Base-by-base conservation (phyloP, 306 rosid genomes). In the Quillaja saponaria region DNA sequence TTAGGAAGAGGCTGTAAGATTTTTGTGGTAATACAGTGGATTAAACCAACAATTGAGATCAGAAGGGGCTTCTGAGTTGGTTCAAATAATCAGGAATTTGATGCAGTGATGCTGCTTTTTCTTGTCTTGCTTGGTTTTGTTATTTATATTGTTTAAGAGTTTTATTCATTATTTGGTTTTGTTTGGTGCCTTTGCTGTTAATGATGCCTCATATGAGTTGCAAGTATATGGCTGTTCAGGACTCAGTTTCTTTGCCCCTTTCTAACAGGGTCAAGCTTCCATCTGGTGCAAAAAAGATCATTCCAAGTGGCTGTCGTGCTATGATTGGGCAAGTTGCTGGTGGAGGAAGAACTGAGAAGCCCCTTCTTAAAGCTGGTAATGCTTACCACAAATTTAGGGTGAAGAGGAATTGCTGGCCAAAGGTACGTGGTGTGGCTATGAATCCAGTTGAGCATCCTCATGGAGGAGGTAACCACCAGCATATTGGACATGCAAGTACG, bases 341-440 rank as follows among this genome's bases (percentile, higher is more conserved):
- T n/a, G 91, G 91, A 25, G 91, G 96, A 9, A 85, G 96, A 63
- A 88, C 91, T 5, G 91, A 88, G 74, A 85, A 88, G 68, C 96
- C 96, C 8, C 75, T 85, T 34, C 74, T 85, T 10, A 88, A 88
- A 70, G 96, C 91, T 8, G 91, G 96, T 51, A 88, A 85, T 62
- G 96, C 96, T 8, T 88, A 88, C 68, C 90, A 88, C 76, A 88
- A 88, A 52, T 88, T 82, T 35, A 85, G 80, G 49, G 89, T 85
- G 37, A 88, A 88, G 91, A 88, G 96, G 20, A 88, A 85, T 61
- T 82, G 85, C 76, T 88, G 96, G 96, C 96, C 96, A 44, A 85
- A 85, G 89, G 96, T 88, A 0, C 91, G 96, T 66, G 96, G 96
- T 82, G 96, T 88, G 63, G 91, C 91, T n/a, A 88, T 88, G 96